Evolutionary conservation across 2,329 filamentous ascomycete species (phyloP).

Genomic region (Fusarium tanahbumbuense): DNA sequence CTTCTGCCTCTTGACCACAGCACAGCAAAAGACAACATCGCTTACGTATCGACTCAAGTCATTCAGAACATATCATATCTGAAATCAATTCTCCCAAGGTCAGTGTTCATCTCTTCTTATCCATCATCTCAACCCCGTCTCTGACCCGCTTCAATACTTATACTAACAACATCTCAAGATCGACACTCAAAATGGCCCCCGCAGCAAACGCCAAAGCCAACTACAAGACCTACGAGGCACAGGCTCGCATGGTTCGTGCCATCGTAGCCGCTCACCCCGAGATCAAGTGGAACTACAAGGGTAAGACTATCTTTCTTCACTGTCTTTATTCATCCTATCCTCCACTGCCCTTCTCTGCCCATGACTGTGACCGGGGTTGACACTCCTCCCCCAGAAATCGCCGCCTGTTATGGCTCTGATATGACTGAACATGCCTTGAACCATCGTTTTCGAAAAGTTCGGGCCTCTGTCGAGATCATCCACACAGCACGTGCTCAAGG

Average conservation of each 20-base stretch:
- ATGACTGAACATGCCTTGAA: slow-evolving; percentile 60
- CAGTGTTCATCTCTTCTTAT: neutral
- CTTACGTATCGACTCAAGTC: neutral
- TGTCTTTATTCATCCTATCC: neutral
- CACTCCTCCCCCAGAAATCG: slow-evolving; percentile 57
- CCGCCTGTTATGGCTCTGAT: slow-evolving; percentile 61
- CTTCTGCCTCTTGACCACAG: neutral
- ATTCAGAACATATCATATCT: neutral
- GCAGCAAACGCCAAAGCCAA: slow-evolving; percentile 58
- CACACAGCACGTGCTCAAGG: slow-evolving; percentile 50
- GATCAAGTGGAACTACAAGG: slow-evolving; percentile 69
- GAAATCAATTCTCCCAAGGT: slow-evolving; percentile 5
- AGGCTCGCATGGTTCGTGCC: slow-evolving; percentile 69
- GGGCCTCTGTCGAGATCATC: slow-evolving; percentile 56
- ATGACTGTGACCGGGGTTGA: slow-evolving; percentile 44
- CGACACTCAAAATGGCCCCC: slow-evolving; percentile 56
- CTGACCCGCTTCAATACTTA: neutral
- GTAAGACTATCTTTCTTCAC: slow-evolving; percentile 56
- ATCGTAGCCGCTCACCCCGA: slow-evolving; percentile 68
- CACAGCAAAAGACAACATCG: neutral
- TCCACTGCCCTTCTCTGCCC: neutral
- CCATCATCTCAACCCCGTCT: neutral
- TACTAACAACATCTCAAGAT: neutral
- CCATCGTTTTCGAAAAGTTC: slow-evolving; percentile 63
- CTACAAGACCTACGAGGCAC: slow-evolving; percentile 70